A percentile compares a stretch with the other conserved stretches of the same genome.
phyloP scores from a whole-genome alignment of 2,329 filamentous ascomycete genomes.

The Fusarium liriodendri region DNA sequence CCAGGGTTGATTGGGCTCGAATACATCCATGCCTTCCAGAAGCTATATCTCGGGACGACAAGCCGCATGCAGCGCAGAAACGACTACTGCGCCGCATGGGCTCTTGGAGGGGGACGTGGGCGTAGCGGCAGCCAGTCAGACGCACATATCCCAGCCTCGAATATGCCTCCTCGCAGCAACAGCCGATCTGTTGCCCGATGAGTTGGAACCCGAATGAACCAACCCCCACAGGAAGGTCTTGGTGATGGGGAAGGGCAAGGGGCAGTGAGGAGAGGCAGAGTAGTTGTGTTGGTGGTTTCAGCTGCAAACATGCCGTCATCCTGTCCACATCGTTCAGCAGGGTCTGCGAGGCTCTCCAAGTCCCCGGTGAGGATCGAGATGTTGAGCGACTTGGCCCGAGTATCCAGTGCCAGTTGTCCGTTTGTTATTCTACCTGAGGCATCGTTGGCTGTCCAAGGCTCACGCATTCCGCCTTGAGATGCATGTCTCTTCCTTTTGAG shows the following conservation, averaged over 20 bases:
- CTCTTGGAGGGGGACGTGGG: slow-evolving; percentile 21
- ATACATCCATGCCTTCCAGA: slow-evolving; percentile 32
- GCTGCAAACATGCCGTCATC: slow-evolving; percentile 2
- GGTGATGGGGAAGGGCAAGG: not conserved
- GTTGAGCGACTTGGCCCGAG: slow-evolving; percentile 12
- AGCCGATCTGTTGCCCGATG: slow-evolving; percentile 28
- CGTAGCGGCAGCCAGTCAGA: slow-evolving; percentile 34
- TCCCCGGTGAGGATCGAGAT: slow-evolving; percentile 15
- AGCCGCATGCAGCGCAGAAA: slow-evolving; percentile 18
- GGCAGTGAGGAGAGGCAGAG: not conserved
- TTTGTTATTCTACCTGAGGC: slow-evolving; percentile 25
- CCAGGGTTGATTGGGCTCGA: slow-evolving; percentile 31
- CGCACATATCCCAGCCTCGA: slow-evolving; percentile 17
- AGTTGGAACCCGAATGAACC: slow-evolving; percentile 29
- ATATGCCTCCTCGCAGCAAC: slow-evolving; percentile 20
- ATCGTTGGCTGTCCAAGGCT: slow-evolving; percentile 18
- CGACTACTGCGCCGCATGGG: slow-evolving; percentile 23
- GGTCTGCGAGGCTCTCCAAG: slow-evolving; percentile 13
- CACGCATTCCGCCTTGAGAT: slow-evolving; percentile 24
- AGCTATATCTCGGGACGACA: slow-evolving; percentile 23
- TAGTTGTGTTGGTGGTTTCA: slow-evolving; percentile 17
- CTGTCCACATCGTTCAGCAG: slow-evolving; percentile 26
- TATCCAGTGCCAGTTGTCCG: slow-evolving; percentile 36
- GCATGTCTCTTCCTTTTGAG: slow-evolving; percentile 25
- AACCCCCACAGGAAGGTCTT: slow-evolving; percentile 14